These are phyloP conservation scores for Hortaea werneckii DNA, from an alignment of 2,329 filamentous ascomycete species.

Conservation along the genomic window DNA sequence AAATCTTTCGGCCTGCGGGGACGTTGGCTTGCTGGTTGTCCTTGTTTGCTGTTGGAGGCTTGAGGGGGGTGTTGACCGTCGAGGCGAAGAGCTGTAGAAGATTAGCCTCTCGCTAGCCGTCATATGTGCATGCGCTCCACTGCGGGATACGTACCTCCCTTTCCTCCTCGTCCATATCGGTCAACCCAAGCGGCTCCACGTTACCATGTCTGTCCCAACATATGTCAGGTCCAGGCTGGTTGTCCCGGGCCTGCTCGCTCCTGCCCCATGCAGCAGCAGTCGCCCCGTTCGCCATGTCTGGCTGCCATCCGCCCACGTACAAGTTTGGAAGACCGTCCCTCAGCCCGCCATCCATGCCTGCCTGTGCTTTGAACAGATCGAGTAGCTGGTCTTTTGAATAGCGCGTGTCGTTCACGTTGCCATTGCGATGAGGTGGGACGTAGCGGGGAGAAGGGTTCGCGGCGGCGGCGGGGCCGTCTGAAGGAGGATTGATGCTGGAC, in stretches of 20 bases:
- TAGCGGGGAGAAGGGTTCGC: slow-evolving; percentile 34
- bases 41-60: slow-evolving; percentile 65
- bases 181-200: slow-evolving; percentile 60
- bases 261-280: slow-evolving; percentile 61
- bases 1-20: slow-evolving; percentile 66
- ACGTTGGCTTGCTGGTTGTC: slow-evolving; percentile 46
- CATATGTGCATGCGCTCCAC: neutral
- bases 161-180: slow-evolving; percentile 60
- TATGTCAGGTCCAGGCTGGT: slow-evolving; percentile 71
- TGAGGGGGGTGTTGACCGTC: slow-evolving; percentile 89
- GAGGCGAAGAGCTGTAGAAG: slow-evolving; percentile 58
- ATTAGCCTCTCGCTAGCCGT: neutral
- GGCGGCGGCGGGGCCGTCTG: slow-evolving; percentile 14
- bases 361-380: slow-evolving; percentile 56
- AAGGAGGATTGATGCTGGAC: slow-evolving; percentile 34
- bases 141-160: slow-evolving; percentile 43
- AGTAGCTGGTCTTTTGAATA: slow-evolving; percentile 75
- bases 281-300: slow-evolving; percentile 56
- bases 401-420: slow-evolving; percentile 48
- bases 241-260: slow-evolving; percentile 58
- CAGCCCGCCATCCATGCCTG: slow-evolving; percentile 48
- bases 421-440: slow-evolving; percentile 55
- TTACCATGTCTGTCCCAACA: slow-evolving; percentile 76
- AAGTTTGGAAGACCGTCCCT: slow-evolving; percentile 56
- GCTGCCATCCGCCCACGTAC: slow-evolving; percentile 70